Evolutionary conservation across 257 asterid genomes (phyloP), one percentile per base, ranked within the genome.

Genomic region (Echites panduratus): DNA sequence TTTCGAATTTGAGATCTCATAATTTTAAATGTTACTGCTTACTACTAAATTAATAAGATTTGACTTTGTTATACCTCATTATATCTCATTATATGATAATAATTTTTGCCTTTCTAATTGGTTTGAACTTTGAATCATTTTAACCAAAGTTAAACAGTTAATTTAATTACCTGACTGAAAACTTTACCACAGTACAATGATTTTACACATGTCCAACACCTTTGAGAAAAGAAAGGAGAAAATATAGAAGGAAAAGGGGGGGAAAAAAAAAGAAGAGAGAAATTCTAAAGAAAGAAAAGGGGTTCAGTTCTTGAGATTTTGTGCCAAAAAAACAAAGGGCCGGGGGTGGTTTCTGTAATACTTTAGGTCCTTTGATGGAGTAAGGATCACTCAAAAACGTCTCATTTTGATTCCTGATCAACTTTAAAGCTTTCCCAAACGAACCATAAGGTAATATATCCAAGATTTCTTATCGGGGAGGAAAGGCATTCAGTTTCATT

Each of bases 381-480:
- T 58, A 9, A 64, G 57, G 75, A 71, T 71, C 57, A 44, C 75
- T 58, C 5, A 17, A 54, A 56, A 57, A 71, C 52, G 45, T 44
- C 12, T 57, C 24, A 43, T 43, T 38, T 56, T 43, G 58, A 59
- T 72, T 59, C 75, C 32, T 43, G 22, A 57, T 3, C n/a, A n/a
- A 24, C 9, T 58, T 72, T 58, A 9, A 72, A 72, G 57, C 16
- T 71, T 57, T 57, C 43, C 20, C 7, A 72, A 64, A 58, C 59
- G 52, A 44, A 26, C 57, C 40, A 27, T 4, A 1, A 19, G 64
- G 20, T 54, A 13, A 7, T 17, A 7, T 17, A 41, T 44, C 57
- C 43, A 58, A 26, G 29, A 56, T 71, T 71, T 56, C 75, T 71
- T 71, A n/a, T 22, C 19, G 7, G 44, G 14, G 26, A 41, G 68